Evolutionary conservation across 352 stramenopile genomes (phyloP).

Genomic region (Pythium dissimile): DNA sequence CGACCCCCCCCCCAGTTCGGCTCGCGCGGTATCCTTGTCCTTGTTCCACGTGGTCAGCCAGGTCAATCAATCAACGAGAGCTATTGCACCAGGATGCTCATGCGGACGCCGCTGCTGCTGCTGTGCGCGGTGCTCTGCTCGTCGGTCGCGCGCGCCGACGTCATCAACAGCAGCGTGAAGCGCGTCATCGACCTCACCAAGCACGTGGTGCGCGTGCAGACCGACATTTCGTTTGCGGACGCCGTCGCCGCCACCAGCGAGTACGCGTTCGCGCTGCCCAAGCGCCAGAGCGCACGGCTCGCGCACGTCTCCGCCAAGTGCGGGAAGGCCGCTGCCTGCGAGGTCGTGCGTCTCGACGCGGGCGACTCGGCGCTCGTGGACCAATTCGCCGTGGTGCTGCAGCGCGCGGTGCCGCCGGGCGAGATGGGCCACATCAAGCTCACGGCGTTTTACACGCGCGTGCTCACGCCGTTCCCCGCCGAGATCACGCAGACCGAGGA

Average conservation of each 20-base stretch:
- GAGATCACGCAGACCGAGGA: conserved; percentile 81
- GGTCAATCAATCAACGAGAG: conserved; percentile 1
- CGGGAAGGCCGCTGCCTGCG: conserved; percentile 57
- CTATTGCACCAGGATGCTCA: conserved; percentile 19
- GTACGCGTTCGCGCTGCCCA: conserved; percentile 67
- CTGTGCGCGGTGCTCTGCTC: conserved; percentile 20
- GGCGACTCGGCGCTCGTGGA: conserved; percentile 32
- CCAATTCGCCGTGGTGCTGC: conserved; percentile 72
- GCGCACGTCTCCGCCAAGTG: conserved; percentile 67
- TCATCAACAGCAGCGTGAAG: conserved; percentile 66
- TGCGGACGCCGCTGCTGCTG: conserved; percentile 31
- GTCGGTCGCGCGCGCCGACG: conserved; percentile 29
- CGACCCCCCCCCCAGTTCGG: conserved; percentile 23
- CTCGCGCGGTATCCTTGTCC: conserved; percentile 13
- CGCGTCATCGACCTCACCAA: conserved; percentile 76
- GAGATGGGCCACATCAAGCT: conserved; percentile 66
- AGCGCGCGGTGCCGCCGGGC: conserved; percentile 48
- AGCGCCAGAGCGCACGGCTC: conserved; percentile 45
- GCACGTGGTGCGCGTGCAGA: conserved; percentile 75
- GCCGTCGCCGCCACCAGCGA: conserved; percentile 42
- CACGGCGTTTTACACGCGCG: conserved; percentile 70
- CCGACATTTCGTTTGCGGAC: conserved; percentile 73
- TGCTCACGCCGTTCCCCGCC: conserved; percentile 73
- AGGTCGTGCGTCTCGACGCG: conserved; percentile 49
- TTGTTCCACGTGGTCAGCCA: conserved; percentile 11